Percentiles rank a stretch among this genome's conserved stretches.
phyloP scores from a whole-genome alignment of 176 grass and related monocot genomes.

The Aegilops speltoides region DNA sequence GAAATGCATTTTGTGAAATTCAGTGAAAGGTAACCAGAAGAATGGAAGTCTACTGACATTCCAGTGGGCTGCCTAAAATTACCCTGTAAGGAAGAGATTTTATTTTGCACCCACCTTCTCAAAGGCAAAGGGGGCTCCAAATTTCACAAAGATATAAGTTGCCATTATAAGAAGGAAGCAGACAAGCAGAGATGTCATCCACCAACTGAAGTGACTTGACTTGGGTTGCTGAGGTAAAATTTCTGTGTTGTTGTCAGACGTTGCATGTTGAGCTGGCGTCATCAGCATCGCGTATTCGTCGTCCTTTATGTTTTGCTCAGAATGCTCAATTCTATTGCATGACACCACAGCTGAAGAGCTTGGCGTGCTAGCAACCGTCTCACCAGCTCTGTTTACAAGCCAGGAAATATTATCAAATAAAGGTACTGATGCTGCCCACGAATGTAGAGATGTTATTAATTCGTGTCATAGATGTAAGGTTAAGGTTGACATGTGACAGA shows the following conservation, averaged over 20 bases:
- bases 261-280: slow-evolving; percentile 34
- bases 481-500: neutral
- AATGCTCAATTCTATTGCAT: slow-evolving; percentile 31
- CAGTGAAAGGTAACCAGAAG: neutral
- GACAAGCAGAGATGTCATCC: slow-evolving; percentile 68
- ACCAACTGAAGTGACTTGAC: slow-evolving; percentile 63
- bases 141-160: slow-evolving; percentile 63
- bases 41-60: neutral
- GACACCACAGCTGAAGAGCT: slow-evolving; percentile 31
- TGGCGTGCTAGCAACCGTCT: slow-evolving; percentile 4
- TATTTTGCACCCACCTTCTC: slow-evolving; percentile 59
- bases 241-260: slow-evolving; percentile 29
- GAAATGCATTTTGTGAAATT: neutral
- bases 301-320: slow-evolving; percentile 55
- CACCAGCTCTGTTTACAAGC: slow-evolving; percentile 24
- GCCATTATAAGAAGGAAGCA: slow-evolving; percentile 50
- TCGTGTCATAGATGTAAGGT: neutral
- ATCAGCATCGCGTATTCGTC: slow-evolving; percentile 85
- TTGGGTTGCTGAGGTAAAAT: slow-evolving; percentile 29
- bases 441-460: neutral
- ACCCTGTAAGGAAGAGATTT: neutral
- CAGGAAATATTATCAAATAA: slow-evolving; percentile 16
- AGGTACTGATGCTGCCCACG: neutral
- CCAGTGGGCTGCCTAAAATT: neutral
- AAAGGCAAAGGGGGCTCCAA: slow-evolving; percentile 87